These are phyloP conservation scores for Lachancea thermotolerans DNA, from an alignment of 805 yeast genomes.

Conservation along the genomic window DNA sequence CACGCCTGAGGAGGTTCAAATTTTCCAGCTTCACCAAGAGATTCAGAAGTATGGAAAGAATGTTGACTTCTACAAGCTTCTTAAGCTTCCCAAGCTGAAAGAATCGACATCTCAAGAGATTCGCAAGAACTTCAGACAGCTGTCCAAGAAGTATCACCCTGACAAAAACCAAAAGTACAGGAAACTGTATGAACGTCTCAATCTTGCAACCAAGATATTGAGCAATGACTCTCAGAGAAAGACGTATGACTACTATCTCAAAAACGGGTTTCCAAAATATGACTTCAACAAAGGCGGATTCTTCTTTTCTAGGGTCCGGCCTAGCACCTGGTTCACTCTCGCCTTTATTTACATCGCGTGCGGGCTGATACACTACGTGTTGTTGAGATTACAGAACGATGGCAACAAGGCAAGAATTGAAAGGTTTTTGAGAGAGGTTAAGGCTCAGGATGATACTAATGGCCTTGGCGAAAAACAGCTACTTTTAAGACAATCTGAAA, in stretches of 20 bases:
- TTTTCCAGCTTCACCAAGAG: constrained; percentile 64
- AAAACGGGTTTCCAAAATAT: constrained; percentile 81
- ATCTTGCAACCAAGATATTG: constrained; percentile 67
- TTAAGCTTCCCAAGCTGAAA: constrained; percentile 37
- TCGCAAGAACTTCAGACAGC: constrained; percentile 58
- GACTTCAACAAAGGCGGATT: constrained; percentile 50
- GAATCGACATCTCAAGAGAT: constrained; percentile 48
- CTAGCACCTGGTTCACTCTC: constrained; percentile 55
- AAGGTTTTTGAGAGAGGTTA: constrained; percentile 44
- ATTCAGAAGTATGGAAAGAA: constrained; percentile 54
- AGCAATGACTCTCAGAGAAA: constrained; percentile 53
- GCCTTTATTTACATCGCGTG: constrained; percentile 44
- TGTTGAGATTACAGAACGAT: constrained; percentile 45
- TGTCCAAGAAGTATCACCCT: constrained; percentile 75
- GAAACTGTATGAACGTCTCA: constrained; percentile 63
- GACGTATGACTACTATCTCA: constrained; percentile 77
- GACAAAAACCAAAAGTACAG: constrained; percentile 56
- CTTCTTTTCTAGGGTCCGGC: constrained; percentile 57
- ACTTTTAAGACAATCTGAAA: constrained; percentile 37
- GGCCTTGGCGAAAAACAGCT: constrained; percentile 43
- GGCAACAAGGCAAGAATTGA: constrained; percentile 56
- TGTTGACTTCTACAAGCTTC: constrained; percentile 62
- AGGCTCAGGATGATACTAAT: constrained; percentile 49
- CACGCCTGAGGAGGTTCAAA: constrained; percentile 66
- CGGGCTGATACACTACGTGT: constrained; percentile 51